Evolutionary conservation across 1,284 basidiomycete genomes (phyloP), one percentile per base, ranked within the genome.

Genomic region (Porogramme epimiltina): DNA sequence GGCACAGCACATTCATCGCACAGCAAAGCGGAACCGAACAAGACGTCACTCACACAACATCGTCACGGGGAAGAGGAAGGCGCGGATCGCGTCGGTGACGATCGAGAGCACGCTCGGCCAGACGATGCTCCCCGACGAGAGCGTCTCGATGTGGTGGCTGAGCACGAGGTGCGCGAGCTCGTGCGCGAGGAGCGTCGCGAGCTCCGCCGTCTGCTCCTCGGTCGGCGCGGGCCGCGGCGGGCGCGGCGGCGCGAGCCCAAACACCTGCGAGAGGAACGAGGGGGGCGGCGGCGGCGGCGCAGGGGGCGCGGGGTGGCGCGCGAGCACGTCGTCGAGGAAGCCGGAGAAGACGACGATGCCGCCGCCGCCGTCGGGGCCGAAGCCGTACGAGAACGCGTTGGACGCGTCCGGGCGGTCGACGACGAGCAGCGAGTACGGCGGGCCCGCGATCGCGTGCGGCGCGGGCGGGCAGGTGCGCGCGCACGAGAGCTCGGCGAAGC

Each of bases 371-470:
- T 92, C 82, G 1, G 90, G 89, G 13, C 93, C 93, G 61, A 95
- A 95, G 1, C 93, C 93, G 65, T 93, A 95, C 1, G 89, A 92
- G 65, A 96, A 94, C 1, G 93, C 93, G 63, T 95, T 96, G 16
- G 79, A 79, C 24, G 84, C 75, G 45, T 88, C 84, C 0, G 91
- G 85, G 51, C 85, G 83, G 53, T 95, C 89, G 47, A 94, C 82
- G n/a, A 95, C 67, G 45, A 96, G 74, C 9, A 96, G 71, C 24
- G 89, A 90, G 67, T 93, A 96, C 0, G 93, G 93, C 37, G 92
- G 91, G 0, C 93, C 93, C 6, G 87, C 73, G 45, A 87, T 80
- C 13, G 77, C 67, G 59, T 88, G 84, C 4, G 84, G 78, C 26
- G 76, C 67, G 18, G 59, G 52, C 20, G 60, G 61, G 15, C 72